Evolutionary conservation across 106 monocot genomes (phyloP).

Genomic region (Chionographis japonica): DNA sequence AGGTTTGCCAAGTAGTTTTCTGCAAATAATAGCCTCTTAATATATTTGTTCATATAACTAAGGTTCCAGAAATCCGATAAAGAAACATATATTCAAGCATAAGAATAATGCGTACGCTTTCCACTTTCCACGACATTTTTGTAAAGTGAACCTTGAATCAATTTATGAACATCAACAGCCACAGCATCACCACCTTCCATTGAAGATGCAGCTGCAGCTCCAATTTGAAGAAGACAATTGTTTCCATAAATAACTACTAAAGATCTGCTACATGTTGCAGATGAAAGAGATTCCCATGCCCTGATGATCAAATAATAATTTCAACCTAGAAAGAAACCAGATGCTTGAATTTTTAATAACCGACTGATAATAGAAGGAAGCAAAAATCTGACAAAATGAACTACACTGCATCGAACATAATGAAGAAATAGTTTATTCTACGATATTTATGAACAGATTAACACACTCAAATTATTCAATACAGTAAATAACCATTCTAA

Average conservation of each 20-base stretch:
- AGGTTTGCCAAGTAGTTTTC: conserved; percentile 96
- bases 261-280: conserved; percentile 78
- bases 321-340: not conserved
- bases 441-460: no score
- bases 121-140: conserved; percentile 49
- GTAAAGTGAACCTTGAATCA: conserved; percentile 69
- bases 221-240: conserved; percentile 81
- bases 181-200: conserved; percentile 27
- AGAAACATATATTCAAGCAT: not conserved
- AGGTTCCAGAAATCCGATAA: no score
- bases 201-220: conserved; percentile 61
- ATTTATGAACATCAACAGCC: conserved; percentile 52
- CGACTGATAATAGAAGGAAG: no score
- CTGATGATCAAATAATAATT: conserved; percentile 14
- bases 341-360: not conserved
- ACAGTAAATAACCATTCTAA: no score
- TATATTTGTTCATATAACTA: not conserved
- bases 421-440: no score
- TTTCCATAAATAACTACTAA: conserved; percentile 59
- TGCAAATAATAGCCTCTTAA: conserved; percentile 22
- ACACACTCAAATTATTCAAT: no score
- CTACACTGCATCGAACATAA: no score
- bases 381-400: no score
- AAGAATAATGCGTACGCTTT: conserved; percentile 52
- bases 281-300: conserved; percentile 80